Evolutionary conservation across 352 stramenopile species (phyloP).

Genomic region (Peronospora farinosa): DNA sequence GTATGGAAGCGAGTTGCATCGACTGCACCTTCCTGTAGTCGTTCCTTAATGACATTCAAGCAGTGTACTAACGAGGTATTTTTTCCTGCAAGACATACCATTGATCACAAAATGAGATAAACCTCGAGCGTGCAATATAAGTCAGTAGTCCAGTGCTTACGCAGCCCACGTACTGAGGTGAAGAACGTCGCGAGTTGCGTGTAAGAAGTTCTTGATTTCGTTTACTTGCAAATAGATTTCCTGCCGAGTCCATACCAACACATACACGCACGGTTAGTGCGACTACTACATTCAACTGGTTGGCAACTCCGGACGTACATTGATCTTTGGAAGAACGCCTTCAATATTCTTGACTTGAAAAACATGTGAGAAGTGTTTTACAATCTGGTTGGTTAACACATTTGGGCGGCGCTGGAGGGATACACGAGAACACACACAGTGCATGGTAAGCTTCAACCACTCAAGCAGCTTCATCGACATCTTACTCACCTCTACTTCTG

Average conservation of each 20-base stretch:
- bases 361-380: constrained; percentile 82
- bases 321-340: constrained; percentile 88
- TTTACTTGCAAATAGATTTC: constrained; percentile 84
- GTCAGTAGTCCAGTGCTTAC: neutral
- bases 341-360: constrained; percentile 84
- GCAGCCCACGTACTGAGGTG: constrained; percentile 48
- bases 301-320: constrained; percentile 32
- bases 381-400: constrained; percentile 81
- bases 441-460: constrained; percentile 6
- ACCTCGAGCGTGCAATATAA: neutral
- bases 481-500: constrained; percentile 58
- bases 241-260: constrained; percentile 21
- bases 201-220: constrained; percentile 83
- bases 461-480: neutral
- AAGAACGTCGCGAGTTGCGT: constrained; percentile 48
- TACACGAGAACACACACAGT: constrained; percentile 2
- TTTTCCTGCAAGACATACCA: constrained; percentile 26
- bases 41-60: constrained; percentile 45
- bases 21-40: constrained; percentile 17
- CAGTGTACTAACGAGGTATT: constrained; percentile 41
- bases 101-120: neutral
- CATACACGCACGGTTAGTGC: neutral
- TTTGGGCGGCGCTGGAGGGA: constrained; percentile 52
- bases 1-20: constrained; percentile 4
- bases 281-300: neutral